Percentiles rank a stretch among this genome's conserved stretches.
Evolutionary conservation across 1,284 basidiomycete species (phyloP).

Genomic region (Sporisorium exsertum): DNA sequence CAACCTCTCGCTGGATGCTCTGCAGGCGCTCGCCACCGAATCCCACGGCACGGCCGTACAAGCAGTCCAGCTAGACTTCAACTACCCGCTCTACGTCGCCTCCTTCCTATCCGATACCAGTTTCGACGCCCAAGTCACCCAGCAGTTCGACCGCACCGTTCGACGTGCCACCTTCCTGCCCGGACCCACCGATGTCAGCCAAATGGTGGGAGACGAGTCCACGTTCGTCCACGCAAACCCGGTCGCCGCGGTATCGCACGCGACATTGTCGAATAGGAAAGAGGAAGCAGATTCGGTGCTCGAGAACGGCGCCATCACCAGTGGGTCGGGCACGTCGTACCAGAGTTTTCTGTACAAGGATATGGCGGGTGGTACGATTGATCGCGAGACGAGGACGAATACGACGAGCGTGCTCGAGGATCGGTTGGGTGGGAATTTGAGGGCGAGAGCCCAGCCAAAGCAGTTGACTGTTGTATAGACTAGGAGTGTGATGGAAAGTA

Average conservation of each 20-base stretch:
- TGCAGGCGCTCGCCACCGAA: background rate
- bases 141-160: constrained; percentile 23
- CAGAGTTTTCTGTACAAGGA: constrained; percentile 31
- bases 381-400: constrained; percentile 26
- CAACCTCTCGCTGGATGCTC: background rate
- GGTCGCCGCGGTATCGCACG: constrained; percentile 12
- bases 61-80: constrained; percentile 25
- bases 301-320: constrained; percentile 19
- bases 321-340: constrained; percentile 14
- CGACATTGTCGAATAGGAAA: constrained; percentile 8
- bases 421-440: constrained; percentile 11
- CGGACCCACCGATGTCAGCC: background rate
- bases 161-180: background rate
- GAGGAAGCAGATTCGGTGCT: constrained; percentile 12
- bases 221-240: constrained; percentile 17
- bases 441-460: constrained; percentile 20
- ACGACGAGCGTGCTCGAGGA: constrained; percentile 25
- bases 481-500: background rate
- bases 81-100: constrained; percentile 30
- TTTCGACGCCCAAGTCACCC: constrained; percentile 19
- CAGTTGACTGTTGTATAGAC: constrained; percentile 20
- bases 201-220: constrained; percentile 26
- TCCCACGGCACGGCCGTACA: background rate
- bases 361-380: constrained; percentile 32
- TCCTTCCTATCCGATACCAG: constrained; percentile 9